Percentiles rank a stretch among this genome's conserved stretches.
These are phyloP conservation scores for Wallemia hederae DNA, from an alignment of 1,284 basidiomycete genomes.

Conservation along the genomic window DNA sequence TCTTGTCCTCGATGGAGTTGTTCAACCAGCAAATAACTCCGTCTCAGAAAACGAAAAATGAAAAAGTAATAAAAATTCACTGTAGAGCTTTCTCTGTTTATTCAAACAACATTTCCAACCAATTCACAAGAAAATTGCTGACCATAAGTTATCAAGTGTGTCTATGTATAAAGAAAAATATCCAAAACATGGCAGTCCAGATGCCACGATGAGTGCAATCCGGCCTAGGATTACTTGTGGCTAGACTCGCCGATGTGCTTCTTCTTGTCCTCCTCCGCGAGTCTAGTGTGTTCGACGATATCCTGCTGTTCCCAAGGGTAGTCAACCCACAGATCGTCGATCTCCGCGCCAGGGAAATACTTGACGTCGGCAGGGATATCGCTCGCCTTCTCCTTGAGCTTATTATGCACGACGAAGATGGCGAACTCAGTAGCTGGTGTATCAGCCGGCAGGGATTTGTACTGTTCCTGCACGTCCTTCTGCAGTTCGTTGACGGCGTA, in stretches of 20 bases:
- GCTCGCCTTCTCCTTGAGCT: constrained; percentile 4
- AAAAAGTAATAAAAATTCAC: too few species aligned
- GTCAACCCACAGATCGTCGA: constrained; percentile 18
- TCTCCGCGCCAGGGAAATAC: constrained; percentile 18
- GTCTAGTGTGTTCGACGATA: background rate
- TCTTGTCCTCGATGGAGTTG: too few species aligned
- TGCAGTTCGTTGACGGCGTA: constrained; percentile 64
- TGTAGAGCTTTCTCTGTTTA: too few species aligned
- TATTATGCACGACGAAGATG: constrained; percentile 31
- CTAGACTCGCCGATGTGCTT: background rate
- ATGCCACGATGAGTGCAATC: too few species aligned
- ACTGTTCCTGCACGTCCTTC: constrained; percentile 42
- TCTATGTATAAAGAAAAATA: too few species aligned
- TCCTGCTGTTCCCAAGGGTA: constrained; percentile 15
- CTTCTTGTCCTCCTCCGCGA: background rate
- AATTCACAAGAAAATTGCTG: too few species aligned
- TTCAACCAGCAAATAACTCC: too few species aligned
- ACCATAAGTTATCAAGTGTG: too few species aligned
- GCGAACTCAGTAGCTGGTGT: constrained; percentile 35
- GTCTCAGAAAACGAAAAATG: too few species aligned
- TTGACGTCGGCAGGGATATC: constrained; percentile 10
- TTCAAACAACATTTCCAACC: too few species aligned
- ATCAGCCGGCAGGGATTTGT: constrained; percentile 4
- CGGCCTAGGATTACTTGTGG: background rate
- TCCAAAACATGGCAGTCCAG: too few species aligned